Conservation (phyloP, 805 yeast species). For the Tetrapisispora iriomotensis region DNA sequence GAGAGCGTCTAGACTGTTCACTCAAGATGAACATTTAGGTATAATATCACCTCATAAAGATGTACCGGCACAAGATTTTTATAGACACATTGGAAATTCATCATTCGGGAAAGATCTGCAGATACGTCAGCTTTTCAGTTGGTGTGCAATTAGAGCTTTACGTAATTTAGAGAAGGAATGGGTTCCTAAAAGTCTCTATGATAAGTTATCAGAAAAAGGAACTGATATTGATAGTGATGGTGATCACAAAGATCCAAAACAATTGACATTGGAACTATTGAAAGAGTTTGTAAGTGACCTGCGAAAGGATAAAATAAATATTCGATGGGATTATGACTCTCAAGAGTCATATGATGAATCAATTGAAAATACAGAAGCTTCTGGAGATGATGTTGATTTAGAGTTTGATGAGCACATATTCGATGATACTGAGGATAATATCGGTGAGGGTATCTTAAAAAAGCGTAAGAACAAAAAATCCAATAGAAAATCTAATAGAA, state of each 20-base stretch:
- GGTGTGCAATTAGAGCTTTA: conserved; percentile 25
- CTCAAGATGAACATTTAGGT: conserved; percentile 14
- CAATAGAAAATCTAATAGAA: conserved; percentile 3
- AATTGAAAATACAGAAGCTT: not conserved
- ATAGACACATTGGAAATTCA: conserved; percentile 24
- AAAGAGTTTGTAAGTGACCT: conserved; percentile 26
- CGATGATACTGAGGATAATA: conserved; percentile 13
- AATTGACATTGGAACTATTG: conserved; percentile 18
- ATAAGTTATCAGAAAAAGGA: conserved; percentile 1
- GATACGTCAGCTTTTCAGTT: conserved; percentile 24
- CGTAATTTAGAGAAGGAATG: conserved; percentile 12
- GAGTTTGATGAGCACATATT: conserved; percentile 11
- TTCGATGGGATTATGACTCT: conserved; percentile 26
- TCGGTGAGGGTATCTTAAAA: not conserved
- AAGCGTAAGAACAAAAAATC: conserved; percentile 1
- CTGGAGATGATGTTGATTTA: conserved; percentile 6
- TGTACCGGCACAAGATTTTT: conserved; percentile 25
- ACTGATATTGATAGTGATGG: conserved; percentile 1
- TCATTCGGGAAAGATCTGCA: conserved; percentile 22
- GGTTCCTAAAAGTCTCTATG: not conserved
- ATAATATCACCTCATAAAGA: conserved; percentile 27
- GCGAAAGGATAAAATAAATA: conserved; percentile 16
- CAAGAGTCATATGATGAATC: conserved; percentile 2
- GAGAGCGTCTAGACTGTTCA: conserved; percentile 22
- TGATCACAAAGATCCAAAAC: conserved; percentile 14